Evolutionary conservation across 768 basidiomycete genomes (phyloP).

Genomic region (Serpula lacrymans): DNA sequence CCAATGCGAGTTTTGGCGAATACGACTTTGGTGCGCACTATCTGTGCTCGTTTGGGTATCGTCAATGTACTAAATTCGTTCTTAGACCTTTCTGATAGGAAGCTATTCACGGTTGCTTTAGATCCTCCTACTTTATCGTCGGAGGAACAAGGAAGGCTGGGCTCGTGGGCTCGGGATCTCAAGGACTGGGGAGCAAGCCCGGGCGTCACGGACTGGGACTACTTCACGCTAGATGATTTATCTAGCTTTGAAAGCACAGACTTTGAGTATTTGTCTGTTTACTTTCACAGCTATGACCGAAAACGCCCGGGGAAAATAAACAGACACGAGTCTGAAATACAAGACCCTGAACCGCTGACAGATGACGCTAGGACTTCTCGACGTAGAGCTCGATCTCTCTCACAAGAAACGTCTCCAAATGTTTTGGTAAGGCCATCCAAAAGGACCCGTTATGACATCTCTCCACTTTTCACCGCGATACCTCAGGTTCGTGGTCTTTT

Average conservation of each 20-base stretch:
- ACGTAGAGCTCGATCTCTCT: slow-evolving; percentile 8
- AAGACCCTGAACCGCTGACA: not conserved
- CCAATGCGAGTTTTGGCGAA: slow-evolving; percentile 8
- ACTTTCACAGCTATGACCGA: not conserved
- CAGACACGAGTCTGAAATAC: too few relatives aligned
- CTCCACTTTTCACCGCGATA: slow-evolving; percentile 35
- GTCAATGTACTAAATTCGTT: slow-evolving; percentile 8
- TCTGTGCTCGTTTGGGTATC: not conserved
- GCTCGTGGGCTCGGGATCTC: slow-evolving; percentile 9
- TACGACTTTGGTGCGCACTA: slow-evolving; percentile 20
- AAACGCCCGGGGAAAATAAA: too few relatives aligned
- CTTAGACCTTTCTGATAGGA: slow-evolving; percentile 13
- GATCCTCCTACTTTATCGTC: slow-evolving; percentile 15
- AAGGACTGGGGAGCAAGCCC: slow-evolving; percentile 40
- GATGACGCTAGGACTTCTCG: not conserved
- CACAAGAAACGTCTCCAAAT: too few relatives aligned
- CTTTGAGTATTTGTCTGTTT: slow-evolving; percentile 14
- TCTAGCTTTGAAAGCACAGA: slow-evolving; percentile 42
- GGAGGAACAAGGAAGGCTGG: not conserved
- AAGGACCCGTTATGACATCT: slow-evolving; percentile 32
- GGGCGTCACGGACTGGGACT: slow-evolving; percentile 29
- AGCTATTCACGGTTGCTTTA: slow-evolving; percentile 20
- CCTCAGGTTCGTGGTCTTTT: slow-evolving; percentile 39
- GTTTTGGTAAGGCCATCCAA: too few relatives aligned
- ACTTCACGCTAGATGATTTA: slow-evolving; percentile 35